phyloP scores from a whole-genome alignment of 1,139 yeast species.

The Taphrina confusa region DNA sequence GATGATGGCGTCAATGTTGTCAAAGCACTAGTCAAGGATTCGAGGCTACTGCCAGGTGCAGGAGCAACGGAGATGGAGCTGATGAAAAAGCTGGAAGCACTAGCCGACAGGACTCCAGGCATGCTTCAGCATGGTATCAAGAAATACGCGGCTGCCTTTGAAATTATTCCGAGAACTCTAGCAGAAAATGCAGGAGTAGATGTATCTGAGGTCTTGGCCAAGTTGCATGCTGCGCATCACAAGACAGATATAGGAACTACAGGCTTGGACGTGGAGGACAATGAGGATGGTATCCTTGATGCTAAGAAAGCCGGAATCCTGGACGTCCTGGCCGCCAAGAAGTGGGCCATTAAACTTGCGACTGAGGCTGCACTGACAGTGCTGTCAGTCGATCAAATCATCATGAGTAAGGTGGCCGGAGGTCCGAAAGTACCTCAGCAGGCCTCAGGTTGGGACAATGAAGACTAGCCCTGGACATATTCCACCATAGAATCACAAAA shows the following conservation, averaged over 20 bases:
- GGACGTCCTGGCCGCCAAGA: slow-evolving; percentile 78
- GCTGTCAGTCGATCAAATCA: slow-evolving; percentile 84
- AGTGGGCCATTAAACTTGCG: slow-evolving; percentile 86
- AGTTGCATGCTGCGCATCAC: slow-evolving; percentile 82
- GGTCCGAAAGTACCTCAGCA: slow-evolving; percentile 40
- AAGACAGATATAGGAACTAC: slow-evolving; percentile 49
- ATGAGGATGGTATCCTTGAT: slow-evolving; percentile 60
- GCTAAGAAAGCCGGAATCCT: slow-evolving; percentile 68
- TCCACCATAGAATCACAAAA: no score
- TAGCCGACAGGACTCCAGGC: slow-evolving; percentile 94
- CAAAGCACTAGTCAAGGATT: slow-evolving; percentile 80
- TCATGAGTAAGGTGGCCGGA: slow-evolving; percentile 67
- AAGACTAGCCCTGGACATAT: no score
- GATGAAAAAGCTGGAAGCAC: slow-evolving; percentile 72
- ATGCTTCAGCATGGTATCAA: slow-evolving; percentile 89
- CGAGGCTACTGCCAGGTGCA: slow-evolving; percentile 87
- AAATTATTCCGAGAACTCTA: slow-evolving; percentile 84
- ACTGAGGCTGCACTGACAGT: slow-evolving; percentile 94
- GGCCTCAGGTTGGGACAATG: slow-evolving; percentile 38
- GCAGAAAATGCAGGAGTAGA: slow-evolving; percentile 96
- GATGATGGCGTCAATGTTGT: slow-evolving; percentile 95
- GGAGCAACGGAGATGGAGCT: slow-evolving; percentile 95
- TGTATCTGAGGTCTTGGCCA: slow-evolving; percentile 81
- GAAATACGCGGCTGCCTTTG: slow-evolving; percentile 91
- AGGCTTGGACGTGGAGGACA: slow-evolving; percentile 76